Base-by-base conservation (phyloP, 2,329 filamentous ascomycete genomes). In the Orbilia oligospora region DNA sequence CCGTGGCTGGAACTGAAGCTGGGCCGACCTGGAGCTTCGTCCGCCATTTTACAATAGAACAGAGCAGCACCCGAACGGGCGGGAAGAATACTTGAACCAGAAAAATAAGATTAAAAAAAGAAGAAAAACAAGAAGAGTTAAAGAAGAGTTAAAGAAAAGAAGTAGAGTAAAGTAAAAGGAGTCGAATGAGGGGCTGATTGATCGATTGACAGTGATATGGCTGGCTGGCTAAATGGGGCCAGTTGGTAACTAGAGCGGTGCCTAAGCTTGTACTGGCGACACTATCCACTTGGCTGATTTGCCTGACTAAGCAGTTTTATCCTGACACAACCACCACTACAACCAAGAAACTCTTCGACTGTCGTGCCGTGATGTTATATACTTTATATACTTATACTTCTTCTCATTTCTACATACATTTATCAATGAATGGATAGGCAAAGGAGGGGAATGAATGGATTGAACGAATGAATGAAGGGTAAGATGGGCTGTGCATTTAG, bases 1-100 rank as follows among this genome's bases (percentile, higher is more conserved):
- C 55, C 48, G 38, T 56, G 36, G 48, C 65, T 68, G 20, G 65
- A 64, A 58, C 72, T 76, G 66, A 63, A 30, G 58, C 72, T 76
- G 46, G 56, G 48, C 22, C 66, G 65, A 12, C 49, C 48, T 20
- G 55, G 56, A 22, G 48, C 18, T 18, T 70, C 66, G 36, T 76
- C 71, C 5, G 58, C 48, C 48, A 48, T 56, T 12, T 41, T 41
- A 41, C 38, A 14, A 14, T 14, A 14, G 12, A n/a, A n/a, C 12
- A 41, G 38, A 3, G 16, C 12, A 41, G 38, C 12, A 64, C 44
- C 8, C 20, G 20, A 36, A 20, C n/a, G 18, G 20, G 27, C 27
- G 38, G 6, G 12, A 30, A 48, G 10, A 64, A 9, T n/a, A 48
- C 10, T 12, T 46, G 20, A 64, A 38, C 12, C 16, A 22, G n/a